Evolutionary conservation across 129 eudicot species (phyloP).

Genomic region (Centrapalus pauciflorus): DNA sequence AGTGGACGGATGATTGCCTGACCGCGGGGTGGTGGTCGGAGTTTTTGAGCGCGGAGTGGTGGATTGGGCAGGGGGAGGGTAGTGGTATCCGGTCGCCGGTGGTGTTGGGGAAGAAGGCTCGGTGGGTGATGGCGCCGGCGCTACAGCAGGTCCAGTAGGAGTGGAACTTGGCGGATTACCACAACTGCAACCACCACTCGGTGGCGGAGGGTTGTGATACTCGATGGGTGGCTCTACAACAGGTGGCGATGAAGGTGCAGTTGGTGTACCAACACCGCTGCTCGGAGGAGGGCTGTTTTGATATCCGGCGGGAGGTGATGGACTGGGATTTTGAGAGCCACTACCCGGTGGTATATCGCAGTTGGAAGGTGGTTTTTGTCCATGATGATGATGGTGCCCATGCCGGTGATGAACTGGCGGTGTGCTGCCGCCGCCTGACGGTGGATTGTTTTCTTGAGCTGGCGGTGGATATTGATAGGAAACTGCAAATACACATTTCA

Average conservation of each 20-base stretch:
- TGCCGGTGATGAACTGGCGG: not conserved
- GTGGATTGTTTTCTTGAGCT: not conserved
- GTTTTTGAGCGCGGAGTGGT: not conserved
- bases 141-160: not conserved
- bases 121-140: conserved; percentile 21
- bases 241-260: conserved; percentile 6
- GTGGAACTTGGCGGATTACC: not conserved
- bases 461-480: conserved; percentile 1
- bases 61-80: conserved; percentile 1
- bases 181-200: conserved; percentile 22
- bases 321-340: conserved; percentile 29
- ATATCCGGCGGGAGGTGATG: conserved; percentile 36
- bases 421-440: conserved; percentile 4
- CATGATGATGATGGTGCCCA: conserved; percentile 21
- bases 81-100: not conserved
- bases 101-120: conserved; percentile 11
- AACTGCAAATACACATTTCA: not conserved
- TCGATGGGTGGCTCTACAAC: conserved; percentile 3
- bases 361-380: conserved; percentile 37
- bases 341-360: conserved; percentile 34
- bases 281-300: conserved; percentile 32
- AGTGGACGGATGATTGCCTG: not conserved
- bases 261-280: not conserved
- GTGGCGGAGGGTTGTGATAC: conserved; percentile 10
- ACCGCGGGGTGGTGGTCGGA: not conserved